These are phyloP conservation scores for Fusarium tupiense DNA, from an alignment of 2,329 filamentous ascomycete genomes.

Conservation along the genomic window DNA sequence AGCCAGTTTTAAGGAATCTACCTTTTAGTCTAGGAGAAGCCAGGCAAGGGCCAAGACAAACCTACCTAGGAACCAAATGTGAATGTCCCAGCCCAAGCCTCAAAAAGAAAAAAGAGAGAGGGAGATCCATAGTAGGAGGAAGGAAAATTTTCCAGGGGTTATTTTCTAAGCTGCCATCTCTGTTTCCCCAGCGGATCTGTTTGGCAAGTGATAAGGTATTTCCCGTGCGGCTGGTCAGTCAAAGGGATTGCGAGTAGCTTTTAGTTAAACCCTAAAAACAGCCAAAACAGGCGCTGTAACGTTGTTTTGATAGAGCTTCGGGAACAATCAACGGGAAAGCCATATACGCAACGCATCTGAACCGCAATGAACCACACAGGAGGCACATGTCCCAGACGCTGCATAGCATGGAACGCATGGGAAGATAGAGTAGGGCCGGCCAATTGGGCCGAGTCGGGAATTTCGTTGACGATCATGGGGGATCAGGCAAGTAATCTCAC, in stretches of 20 bases:
- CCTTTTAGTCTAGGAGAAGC: neutral
- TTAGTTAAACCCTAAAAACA: neutral
- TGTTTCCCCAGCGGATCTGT: neutral
- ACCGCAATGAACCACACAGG: neutral
- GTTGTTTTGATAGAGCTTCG: conserved; percentile 16
- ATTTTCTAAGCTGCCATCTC: neutral
- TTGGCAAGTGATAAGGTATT: neutral
- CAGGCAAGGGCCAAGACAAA: conserved; percentile 15
- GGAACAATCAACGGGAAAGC: conserved; percentile 16
- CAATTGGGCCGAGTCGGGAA: conserved; percentile 42
- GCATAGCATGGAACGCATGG: conserved; percentile 20
- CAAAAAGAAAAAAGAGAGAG: neutral
- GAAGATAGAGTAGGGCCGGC: conserved; percentile 38
- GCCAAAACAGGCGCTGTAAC: conserved; percentile 14
- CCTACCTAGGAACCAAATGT: conserved; percentile 3
- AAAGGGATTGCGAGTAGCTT: neutral
- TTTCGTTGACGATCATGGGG: conserved; percentile 10
- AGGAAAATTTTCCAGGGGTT: conserved; percentile 4
- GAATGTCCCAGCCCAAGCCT: conserved; percentile 34
- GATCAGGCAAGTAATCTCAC: conserved; percentile 3
- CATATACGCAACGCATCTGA: conserved; percentile 6
- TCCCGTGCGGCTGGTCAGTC: conserved; percentile 14
- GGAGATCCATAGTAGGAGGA: neutral
- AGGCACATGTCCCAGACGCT: conserved; percentile 7
- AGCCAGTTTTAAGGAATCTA: conserved; percentile 6